A percentile compares a stretch with the other conserved stretches of the same genome.
Evolutionary conservation across 75 land plant species (phyloP).

Genomic region (Gnetum montanum): DNA sequence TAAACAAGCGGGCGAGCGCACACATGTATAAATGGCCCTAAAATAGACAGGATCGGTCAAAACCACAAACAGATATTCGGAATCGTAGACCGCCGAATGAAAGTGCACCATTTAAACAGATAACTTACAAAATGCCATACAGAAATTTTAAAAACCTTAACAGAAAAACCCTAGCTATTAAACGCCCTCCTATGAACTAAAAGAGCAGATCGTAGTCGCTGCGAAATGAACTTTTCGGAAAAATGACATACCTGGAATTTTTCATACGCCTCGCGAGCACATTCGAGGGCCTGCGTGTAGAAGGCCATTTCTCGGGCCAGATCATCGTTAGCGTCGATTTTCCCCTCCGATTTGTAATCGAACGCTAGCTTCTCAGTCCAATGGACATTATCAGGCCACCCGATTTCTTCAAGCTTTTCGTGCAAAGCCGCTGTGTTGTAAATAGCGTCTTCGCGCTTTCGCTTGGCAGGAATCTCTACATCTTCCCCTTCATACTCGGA

Average conservation of each 20-base stretch:
- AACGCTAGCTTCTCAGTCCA: slow-evolving; percentile 70
- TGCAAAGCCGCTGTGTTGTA: slow-evolving; percentile 57
- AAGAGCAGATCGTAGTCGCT: no score
- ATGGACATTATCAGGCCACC: slow-evolving; percentile 73
- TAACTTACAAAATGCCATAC: no score
- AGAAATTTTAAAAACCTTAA: no score
- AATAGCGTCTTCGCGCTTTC: slow-evolving; percentile 65
- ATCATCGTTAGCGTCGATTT: slow-evolving; percentile 87
- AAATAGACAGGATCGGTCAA: no score
- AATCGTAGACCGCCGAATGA: no score
- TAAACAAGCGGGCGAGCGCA: no score
- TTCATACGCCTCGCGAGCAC: slow-evolving; percentile 60
- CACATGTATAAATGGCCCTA: no score
- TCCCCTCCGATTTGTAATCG: slow-evolving; percentile 25
- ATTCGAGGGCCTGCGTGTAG: slow-evolving; percentile 78
- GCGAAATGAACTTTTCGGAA: no score
- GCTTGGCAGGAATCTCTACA: slow-evolving; percentile 30
- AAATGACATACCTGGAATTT: slow-evolving; percentile 67
- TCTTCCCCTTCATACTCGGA: slow-evolving; percentile 56
- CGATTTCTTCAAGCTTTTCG: slow-evolving; percentile 79
- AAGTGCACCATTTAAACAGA: no score
- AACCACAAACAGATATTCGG: no score
- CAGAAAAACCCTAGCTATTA: no score
- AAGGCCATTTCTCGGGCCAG: slow-evolving; percentile 74
- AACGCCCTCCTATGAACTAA: no score